Evolutionary conservation across 2,329 filamentous ascomycete genomes (phyloP).

Genomic region (Hymenoscyphus linearis): DNA sequence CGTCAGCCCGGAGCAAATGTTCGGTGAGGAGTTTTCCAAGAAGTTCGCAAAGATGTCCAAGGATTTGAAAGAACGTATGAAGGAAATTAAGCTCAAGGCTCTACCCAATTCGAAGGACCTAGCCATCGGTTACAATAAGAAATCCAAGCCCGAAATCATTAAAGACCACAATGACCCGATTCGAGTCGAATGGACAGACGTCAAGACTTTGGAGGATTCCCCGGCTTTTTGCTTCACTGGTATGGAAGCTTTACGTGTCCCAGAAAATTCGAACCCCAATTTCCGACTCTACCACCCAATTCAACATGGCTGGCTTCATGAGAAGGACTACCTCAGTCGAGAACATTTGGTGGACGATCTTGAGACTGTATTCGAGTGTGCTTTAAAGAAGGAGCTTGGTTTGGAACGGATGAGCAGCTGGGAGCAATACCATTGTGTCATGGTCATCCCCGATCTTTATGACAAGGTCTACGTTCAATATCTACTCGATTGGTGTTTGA

Average conservation of each 20-base stretch:
- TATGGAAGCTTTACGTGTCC: conserved; percentile 74
- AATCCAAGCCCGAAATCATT: conserved; percentile 78
- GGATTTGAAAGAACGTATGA: conserved; percentile 86
- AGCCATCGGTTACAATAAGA: conserved; percentile 88
- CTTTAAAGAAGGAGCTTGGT: conserved; percentile 79
- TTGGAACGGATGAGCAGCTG: conserved; percentile 74
- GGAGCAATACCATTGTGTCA: conserved; percentile 90
- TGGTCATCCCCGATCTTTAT: conserved; percentile 94
- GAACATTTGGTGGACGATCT: conserved; percentile 83
- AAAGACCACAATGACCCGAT: conserved; percentile 91
- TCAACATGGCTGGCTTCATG: conserved; percentile 80
- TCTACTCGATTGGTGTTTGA: conserved; percentile 77
- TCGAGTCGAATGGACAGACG: conserved; percentile 92
- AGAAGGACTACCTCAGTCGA: conserved; percentile 76
- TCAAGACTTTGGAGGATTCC: conserved; percentile 52
- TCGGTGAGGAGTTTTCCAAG: conserved; percentile 75
- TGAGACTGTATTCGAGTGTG: conserved; percentile 78
- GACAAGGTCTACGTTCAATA: conserved; percentile 89
- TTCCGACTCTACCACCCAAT: conserved; percentile 95
- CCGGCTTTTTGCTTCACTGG: conserved; percentile 67
- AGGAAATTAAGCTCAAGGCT: conserved; percentile 88
- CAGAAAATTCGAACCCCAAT: conserved; percentile 80
- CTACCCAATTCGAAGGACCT: conserved; percentile 96
- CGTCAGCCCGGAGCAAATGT: conserved; percentile 66
- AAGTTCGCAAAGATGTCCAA: conserved; percentile 77